Percentiles rank a stretch among this genome's conserved stretches.
Evolutionary conservation across 805 yeast species (phyloP).

Genomic region (Saccharomycopsis fodiens): DNA sequence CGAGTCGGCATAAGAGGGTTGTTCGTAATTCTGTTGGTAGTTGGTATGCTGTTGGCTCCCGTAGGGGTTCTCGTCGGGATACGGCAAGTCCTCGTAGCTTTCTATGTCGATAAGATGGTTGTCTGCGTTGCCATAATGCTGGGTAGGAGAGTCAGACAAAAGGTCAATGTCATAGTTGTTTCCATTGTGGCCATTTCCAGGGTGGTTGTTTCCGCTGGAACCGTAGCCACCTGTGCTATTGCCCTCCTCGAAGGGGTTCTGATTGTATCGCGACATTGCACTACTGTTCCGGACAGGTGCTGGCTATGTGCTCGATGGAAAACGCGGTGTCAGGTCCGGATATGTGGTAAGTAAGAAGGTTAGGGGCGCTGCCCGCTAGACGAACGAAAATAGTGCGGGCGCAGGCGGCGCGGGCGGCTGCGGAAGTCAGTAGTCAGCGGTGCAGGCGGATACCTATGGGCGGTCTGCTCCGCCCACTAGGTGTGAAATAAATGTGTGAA

Average conservation of each 20-base stretch:
- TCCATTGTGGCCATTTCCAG: neutral
- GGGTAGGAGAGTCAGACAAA: constrained; percentile 15
- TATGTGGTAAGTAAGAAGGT: neutral
- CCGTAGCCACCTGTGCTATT: neutral
- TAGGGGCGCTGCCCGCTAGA: no score
- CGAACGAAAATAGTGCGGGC: no score
- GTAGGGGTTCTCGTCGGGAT: neutral
- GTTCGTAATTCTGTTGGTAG: neutral
- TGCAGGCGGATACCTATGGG: no score
- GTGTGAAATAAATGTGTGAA: no score
- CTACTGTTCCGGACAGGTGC: neutral
- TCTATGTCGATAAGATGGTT: constrained; percentile 13
- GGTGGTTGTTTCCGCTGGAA: neutral
- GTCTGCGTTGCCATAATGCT: neutral
- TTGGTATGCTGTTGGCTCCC: neutral
- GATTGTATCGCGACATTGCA: neutral
- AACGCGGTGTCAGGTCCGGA: neutral
- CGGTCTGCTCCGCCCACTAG: no score
- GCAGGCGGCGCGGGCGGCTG: no score
- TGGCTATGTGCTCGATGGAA: neutral
- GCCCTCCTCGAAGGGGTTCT: constrained; percentile 7
- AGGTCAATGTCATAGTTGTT: constrained; percentile 19
- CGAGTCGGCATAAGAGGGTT: neutral
- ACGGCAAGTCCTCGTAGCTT: neutral
- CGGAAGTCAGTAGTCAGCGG: no score